A percentile compares a stretch with the other conserved stretches of the same genome.
Evolutionary conservation across 805 yeast species (phyloP).

Genomic region (Lachancea mirantina): DNA sequence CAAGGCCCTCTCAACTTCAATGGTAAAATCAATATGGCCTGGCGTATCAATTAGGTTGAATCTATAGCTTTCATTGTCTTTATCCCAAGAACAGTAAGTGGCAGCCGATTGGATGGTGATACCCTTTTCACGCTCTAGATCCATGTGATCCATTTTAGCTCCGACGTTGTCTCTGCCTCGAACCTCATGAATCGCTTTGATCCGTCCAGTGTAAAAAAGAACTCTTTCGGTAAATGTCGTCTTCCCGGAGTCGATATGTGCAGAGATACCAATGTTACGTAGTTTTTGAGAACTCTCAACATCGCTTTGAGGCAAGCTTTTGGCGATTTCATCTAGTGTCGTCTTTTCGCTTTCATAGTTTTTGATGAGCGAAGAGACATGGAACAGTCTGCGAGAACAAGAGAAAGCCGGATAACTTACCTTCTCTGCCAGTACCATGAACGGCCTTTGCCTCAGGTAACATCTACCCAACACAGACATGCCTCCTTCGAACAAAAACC

Average conservation of each 20-base stretch:
- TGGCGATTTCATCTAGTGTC: constrained; percentile 51
- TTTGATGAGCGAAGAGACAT: constrained; percentile 24
- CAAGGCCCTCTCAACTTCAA: constrained; percentile 97
- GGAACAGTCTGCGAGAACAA: constrained; percentile 28
- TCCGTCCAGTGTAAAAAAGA: constrained; percentile 90
- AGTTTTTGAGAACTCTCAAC: constrained; percentile 44
- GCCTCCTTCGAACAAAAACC: too few relatives aligned
- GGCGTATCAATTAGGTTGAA: constrained; percentile 97
- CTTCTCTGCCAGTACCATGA: too few relatives aligned
- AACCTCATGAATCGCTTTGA: constrained; percentile 93
- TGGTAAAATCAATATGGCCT: constrained; percentile 97
- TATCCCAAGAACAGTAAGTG: constrained; percentile 94
- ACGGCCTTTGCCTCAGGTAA: too few relatives aligned
- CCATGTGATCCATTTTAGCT: constrained; percentile 99
- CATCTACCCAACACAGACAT: too few relatives aligned
- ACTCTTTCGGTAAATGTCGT: constrained; percentile 98
- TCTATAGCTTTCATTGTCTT: constrained; percentile 60
- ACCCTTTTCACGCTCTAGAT: constrained; percentile 95
- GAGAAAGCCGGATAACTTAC: too few relatives aligned
- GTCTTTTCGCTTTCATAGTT: constrained; percentile 71
- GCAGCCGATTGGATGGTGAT: constrained; percentile 99
- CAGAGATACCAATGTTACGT: constrained; percentile 95
- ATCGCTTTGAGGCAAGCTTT: constrained; percentile 45
- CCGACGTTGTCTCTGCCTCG: constrained; percentile 97
- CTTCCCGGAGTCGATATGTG: constrained; percentile 97